Conservation (phyloP, 345 rosid species). For the Microthlaspi erraticum region DNA sequence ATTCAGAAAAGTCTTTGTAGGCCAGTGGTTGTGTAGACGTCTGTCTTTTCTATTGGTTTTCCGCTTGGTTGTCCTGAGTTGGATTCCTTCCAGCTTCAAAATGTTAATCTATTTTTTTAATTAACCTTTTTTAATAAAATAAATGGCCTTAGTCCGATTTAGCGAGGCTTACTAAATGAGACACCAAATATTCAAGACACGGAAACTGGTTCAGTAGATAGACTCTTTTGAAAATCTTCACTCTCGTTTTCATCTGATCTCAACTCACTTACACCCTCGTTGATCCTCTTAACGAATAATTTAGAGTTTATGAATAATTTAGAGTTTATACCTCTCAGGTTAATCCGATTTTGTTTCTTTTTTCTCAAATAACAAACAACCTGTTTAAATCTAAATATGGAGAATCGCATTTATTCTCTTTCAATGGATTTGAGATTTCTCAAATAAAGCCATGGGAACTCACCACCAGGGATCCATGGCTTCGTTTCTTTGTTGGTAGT, state of each 20-base stretch:
- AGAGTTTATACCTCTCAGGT: not conserved
- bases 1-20: too few species aligned
- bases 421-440: too few species aligned
- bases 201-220: slow-evolving; percentile 65
- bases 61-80: too few species aligned
- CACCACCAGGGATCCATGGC: not conserved
- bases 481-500: too few species aligned
- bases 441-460: too few species aligned
- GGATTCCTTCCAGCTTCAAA: not conserved
- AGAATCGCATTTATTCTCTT: too few species aligned
- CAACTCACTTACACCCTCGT: slow-evolving; percentile 68
- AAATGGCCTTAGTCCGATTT: slow-evolving; percentile 24
- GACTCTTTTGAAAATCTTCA: slow-evolving; percentile 59
- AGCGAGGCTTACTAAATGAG: slow-evolving; percentile 58
- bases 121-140: too few species aligned
- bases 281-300: slow-evolving; percentile 44
- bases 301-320: too few species aligned
- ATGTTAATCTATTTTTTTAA: slow-evolving; percentile 26
- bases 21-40: too few species aligned
- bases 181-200: slow-evolving; percentile 66
- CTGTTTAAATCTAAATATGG: too few species aligned
- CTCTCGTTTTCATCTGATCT: slow-evolving; percentile 51
- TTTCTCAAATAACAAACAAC: too few species aligned
- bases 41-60: too few species aligned
- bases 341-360: not conserved